Percentiles rank a stretch among this genome's conserved stretches.
Conservation (phyloP, 2,329 filamentous ascomycete species). For the Sarocladium brachiariae region DNA sequence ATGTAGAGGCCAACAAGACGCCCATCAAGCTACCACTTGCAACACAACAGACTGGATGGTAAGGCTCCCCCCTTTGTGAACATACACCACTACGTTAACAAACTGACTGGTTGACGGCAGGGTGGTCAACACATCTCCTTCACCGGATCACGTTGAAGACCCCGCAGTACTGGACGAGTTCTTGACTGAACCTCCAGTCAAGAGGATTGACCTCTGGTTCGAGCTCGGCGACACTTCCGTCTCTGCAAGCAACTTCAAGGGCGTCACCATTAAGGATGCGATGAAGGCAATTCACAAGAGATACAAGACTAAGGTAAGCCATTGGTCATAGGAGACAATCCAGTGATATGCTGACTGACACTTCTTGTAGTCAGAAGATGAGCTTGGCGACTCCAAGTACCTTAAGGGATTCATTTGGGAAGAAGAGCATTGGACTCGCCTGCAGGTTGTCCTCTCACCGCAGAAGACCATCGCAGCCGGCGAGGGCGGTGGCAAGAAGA, state of each 20-base stretch:
- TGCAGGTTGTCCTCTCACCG: constrained; percentile 80
- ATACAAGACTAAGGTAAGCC: constrained; percentile 87
- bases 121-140: constrained; percentile 83
- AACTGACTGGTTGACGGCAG: constrained; percentile 43
- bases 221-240: constrained; percentile 73
- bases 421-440: constrained; percentile 80
- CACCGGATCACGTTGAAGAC: constrained; percentile 58
- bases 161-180: constrained; percentile 75
- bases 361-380: constrained; percentile 68
- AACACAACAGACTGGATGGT: constrained; percentile 87
- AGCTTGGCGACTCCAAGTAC: constrained; percentile 71
- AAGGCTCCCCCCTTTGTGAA: constrained; percentile 29
- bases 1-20: constrained; percentile 63
- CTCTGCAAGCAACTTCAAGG: constrained; percentile 83
- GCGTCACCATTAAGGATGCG: constrained; percentile 95
- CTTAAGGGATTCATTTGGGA: constrained; percentile 96
- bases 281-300: constrained; percentile 92
- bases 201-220: constrained; percentile 92
- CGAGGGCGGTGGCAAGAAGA: constrained; percentile 50
- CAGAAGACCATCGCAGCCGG: constrained; percentile 48
- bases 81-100: not conserved
- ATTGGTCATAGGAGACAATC: not conserved
- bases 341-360: not conserved
- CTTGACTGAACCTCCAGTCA: constrained; percentile 75
- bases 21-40: constrained; percentile 69